Evolutionary conservation across 768 basidiomycete genomes (phyloP).

Genomic region (Phylloporus rhodoxanthus): DNA sequence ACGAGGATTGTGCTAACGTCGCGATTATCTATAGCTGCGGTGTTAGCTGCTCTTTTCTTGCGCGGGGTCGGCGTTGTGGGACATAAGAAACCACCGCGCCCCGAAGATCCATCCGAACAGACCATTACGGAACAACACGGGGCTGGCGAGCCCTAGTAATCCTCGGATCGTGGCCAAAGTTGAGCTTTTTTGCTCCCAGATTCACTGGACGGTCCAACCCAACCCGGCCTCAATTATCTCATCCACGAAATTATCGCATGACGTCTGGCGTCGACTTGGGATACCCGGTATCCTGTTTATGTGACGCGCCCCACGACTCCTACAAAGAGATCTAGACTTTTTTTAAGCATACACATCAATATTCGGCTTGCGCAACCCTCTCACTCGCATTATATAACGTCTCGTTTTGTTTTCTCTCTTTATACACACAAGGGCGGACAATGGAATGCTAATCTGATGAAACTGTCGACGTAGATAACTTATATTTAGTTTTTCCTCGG

Average conservation of each 20-base stretch:
- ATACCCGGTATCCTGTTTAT: neutral
- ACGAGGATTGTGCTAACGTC: neutral
- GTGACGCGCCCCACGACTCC: slow-evolving; percentile 2
- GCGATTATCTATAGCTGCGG: slow-evolving; percentile 15
- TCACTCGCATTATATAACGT: neutral
- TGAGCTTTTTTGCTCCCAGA: neutral
- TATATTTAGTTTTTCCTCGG: neutral
- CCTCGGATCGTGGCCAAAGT: neutral
- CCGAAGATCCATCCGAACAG: slow-evolving; percentile 17
- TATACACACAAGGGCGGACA: neutral
- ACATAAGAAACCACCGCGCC: slow-evolving; percentile 2
- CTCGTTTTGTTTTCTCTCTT: neutral
- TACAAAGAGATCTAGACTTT: neutral
- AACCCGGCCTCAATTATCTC: neutral
- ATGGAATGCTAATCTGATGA: neutral
- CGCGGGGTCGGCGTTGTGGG: slow-evolving; percentile 40
- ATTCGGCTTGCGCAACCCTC: neutral
- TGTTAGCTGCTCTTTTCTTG: slow-evolving; percentile 35
- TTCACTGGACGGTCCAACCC: neutral
- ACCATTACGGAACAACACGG: slow-evolving; percentile 14
- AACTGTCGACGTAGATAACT: neutral
- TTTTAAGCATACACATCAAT: neutral
- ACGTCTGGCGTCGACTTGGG: neutral
- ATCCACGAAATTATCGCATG: slow-evolving; percentile 1
- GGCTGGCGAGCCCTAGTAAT: slow-evolving; percentile 6